Base-by-base conservation (phyloP, 371 early-diverging fungal genomes). In the Mucor racemosus region DNA sequence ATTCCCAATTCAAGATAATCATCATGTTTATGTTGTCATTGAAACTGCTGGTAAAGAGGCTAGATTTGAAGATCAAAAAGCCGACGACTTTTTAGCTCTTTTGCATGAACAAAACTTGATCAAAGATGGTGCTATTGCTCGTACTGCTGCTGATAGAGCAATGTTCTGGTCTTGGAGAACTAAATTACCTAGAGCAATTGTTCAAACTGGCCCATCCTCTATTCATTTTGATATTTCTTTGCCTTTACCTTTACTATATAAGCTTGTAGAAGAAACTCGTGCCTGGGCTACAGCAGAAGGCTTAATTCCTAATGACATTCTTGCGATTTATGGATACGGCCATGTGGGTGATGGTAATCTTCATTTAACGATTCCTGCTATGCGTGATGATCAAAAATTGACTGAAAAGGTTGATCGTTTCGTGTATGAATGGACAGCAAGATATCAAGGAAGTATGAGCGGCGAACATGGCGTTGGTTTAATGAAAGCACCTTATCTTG, bases 291-390 rank as follows among this genome's bases (percentile, higher is more conserved):
- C 56, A 15, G 60, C 66, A 0, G 67, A 72, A 35, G 85, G 86
- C 0, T 62, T 88, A 14, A 80, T 84, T 57, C 85, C 78, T 5
- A 71, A 73, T 9, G 76, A 75, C 41, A 81, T 93, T 38, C 78
- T 66, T 17, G 81, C 88, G 39, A 85, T 93, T 4, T 89, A 89
- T 66, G 97, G 97, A 15, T 97, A 91, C 77, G 98, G 97, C n/a
- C 94, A 94, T 66, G 79, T 94, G 34, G 94, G 94, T 9, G 93
- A 95, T 75, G 90, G 85, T 68, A 98, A 98, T 75, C 69, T 97
- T 67, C 98, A 98, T 73, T 76, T 98, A 60, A 96, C 93, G 65
- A 85, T 97, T 11, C 90, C 90, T 1, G 87, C 92, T 0, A 73
- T 80, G 17, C 61, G 70, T 19, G 89, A 85, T 61, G 75, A 82